Conservation (phyloP, 2,329 filamentous ascomycete genomes). For the Cryphonectria nitschkei region DNA sequence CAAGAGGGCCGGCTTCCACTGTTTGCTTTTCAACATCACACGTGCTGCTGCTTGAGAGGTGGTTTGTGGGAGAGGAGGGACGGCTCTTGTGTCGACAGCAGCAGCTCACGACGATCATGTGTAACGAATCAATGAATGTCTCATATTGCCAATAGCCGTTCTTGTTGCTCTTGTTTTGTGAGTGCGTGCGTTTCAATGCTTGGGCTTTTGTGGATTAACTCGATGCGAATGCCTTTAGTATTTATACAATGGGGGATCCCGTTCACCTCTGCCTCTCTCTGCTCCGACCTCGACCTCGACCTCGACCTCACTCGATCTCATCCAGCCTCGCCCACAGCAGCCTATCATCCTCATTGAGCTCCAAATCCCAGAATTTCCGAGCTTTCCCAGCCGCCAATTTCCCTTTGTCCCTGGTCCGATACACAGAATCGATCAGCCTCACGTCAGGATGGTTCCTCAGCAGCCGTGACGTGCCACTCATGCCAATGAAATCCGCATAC, state of each 20-base stretch:
- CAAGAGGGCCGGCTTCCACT: slow-evolving; percentile 8
- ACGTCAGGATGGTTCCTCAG: slow-evolving; percentile 6
- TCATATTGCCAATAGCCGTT: not conserved
- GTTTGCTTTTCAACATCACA: not conserved
- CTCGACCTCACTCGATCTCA: not conserved
- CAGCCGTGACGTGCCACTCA: not conserved
- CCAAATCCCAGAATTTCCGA: slow-evolving; percentile 15
- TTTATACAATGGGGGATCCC: not conserved
- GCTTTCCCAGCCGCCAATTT: not conserved
- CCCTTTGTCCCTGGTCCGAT: slow-evolving; percentile 14
- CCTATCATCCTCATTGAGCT: not conserved
- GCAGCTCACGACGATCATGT: slow-evolving; percentile 10
- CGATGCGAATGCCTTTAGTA: not conserved
- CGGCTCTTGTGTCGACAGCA: slow-evolving; percentile 5
- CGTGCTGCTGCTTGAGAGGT: not conserved
- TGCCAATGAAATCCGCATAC: slow-evolving; percentile 6
- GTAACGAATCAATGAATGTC: slow-evolving; percentile 16
- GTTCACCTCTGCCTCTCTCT: not conserved
- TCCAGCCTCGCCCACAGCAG: slow-evolving; percentile 12
- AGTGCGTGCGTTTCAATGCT: not conserved
- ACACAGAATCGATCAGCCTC: slow-evolving; percentile 14
- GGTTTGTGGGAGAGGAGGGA: not conserved
- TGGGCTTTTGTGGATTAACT: not conserved
- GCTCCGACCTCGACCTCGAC: not conserved
- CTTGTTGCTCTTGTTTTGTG: not conserved